Base-by-base conservation (phyloP, 2,329 filamentous ascomycete genomes). In the Diatrype stigma region DNA sequence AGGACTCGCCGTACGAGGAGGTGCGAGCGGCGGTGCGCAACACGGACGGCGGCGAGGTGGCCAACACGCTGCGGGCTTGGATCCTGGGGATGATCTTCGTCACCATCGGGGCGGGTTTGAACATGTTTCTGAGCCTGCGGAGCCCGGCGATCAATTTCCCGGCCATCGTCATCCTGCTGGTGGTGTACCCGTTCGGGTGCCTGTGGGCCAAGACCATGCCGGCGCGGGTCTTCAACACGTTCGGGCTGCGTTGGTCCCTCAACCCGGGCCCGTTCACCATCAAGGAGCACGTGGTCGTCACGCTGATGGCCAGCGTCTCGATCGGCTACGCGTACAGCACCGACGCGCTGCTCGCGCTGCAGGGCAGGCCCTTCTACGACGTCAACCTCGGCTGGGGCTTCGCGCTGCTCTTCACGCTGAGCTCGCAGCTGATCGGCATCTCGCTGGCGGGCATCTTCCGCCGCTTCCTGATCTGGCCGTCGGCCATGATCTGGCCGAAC, bases 351-450 rank as follows among this genome's bases (percentile, higher is more conserved):
- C 63, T 70, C 7, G 68, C 72, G 3, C 63, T 73, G 3, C 69
- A 72, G 49, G 70, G 69, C 17, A 70, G 70, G 55, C 68, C 71
- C 1, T 73, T 69, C 19, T 70, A 70, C 48, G 52, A 72, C 49
- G 68, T 74, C 46, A 69, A 75, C 4, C 64, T 75, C 0, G 70
- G 75, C 7, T 76, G 74, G 56, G 75, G 74, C 0, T 80, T 77
- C 51, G 71, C 77, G 42, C 60, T 79, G 2, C 63, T 79, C 0
- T 66, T 80, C 46, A 72, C 69, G 3, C 66, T 80, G 30, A 76
- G 74, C 32, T 77, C 74, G 1, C 77, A 80, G 56, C 59, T 78
- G n/a, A 73, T 80, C 48, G 79, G 79, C 1, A 78, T 80, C 42
- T 74, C 75, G 2, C 63, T 81, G 26, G 77, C 79, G 1, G 77